phyloP scores from a whole-genome alignment of 2,329 filamentous ascomycete species.

The Colletotrichum brevisporum region DNA sequence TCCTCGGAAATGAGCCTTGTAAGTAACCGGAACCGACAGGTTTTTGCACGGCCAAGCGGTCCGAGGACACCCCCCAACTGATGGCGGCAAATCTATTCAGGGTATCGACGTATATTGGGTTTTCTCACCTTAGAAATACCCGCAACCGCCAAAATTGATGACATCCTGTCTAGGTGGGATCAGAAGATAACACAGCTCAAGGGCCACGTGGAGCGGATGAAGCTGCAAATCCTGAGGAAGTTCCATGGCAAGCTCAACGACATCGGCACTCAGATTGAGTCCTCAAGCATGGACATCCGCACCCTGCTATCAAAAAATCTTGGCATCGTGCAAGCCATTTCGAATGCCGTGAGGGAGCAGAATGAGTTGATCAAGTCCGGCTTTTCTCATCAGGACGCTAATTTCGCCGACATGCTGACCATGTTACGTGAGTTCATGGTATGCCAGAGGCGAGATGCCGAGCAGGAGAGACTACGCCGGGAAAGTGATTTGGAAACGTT shows the following conservation, averaged over 20 bases:
- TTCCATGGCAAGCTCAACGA: background rate
- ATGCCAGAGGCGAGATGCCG: background rate
- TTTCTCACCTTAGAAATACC: background rate
- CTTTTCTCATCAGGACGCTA: background rate
- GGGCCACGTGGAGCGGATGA: constrained; percentile 2
- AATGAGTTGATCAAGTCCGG: background rate
- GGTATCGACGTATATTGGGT: background rate
- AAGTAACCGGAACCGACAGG: background rate
- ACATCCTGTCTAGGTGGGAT: constrained; percentile 3
- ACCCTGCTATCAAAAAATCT: background rate
- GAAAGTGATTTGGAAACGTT: background rate
- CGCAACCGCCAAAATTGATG: background rate
- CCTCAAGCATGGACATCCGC: background rate
- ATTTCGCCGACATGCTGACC: background rate
- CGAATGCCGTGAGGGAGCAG: background rate
- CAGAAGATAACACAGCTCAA: background rate
- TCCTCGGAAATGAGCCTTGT: constrained; percentile 4
- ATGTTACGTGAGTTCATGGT: background rate
- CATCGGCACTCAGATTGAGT: background rate
- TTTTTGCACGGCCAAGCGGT: background rate
- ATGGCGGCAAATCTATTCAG: background rate
- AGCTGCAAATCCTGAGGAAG: background rate
- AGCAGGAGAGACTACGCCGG: background rate
- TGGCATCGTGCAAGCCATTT: background rate
- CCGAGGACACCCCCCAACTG: background rate